A percentile compares a stretch with the other conserved stretches of the same genome.
Evolutionary conservation across 2,329 filamentous ascomycete genomes (phyloP).

Genomic region (Aspergillus tamarii): DNA sequence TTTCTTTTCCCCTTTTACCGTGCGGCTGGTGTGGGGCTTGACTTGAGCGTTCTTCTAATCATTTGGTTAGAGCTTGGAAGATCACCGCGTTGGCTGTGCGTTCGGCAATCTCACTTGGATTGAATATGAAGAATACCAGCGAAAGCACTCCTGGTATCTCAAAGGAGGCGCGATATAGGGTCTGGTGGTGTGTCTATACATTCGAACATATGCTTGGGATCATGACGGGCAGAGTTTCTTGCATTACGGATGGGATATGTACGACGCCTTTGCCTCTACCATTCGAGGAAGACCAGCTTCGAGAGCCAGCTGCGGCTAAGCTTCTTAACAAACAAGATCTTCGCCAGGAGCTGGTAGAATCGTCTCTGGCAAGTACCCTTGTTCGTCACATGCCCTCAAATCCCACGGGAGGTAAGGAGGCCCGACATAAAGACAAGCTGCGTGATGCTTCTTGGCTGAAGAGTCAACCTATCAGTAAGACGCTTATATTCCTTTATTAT

Average conservation of each 20-base stretch:
- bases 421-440: constrained; percentile 24
- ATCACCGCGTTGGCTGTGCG: constrained; percentile 47
- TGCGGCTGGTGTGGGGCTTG: not conserved
- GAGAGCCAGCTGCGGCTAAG: constrained; percentile 35
- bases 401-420: constrained; percentile 31
- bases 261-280: constrained; percentile 47
- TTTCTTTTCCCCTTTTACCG: not conserved
- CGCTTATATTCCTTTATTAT: constrained; percentile 44
- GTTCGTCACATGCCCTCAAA: constrained; percentile 37
- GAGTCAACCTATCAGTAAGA: constrained; percentile 35
- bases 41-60: not conserved
- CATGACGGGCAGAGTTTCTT: constrained; percentile 51
- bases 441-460: constrained; percentile 41
- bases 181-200: constrained; percentile 51
- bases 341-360: constrained; percentile 38
- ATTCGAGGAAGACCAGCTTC: constrained; percentile 44
- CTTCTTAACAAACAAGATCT: constrained; percentile 35
- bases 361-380: constrained; percentile 33
- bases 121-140: constrained; percentile 50
- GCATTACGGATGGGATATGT: constrained; percentile 47
- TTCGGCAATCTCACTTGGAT: constrained; percentile 46
- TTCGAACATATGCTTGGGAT: constrained; percentile 49
- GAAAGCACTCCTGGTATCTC: constrained; percentile 40
- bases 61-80: constrained; percentile 43
- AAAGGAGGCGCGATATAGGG: constrained; percentile 50